A percentile compares a stretch with the other conserved stretches of the same genome.
phyloP scores from a whole-genome alignment of 257 asterid genomes.

The Fraxinus pennsylvanica region DNA sequence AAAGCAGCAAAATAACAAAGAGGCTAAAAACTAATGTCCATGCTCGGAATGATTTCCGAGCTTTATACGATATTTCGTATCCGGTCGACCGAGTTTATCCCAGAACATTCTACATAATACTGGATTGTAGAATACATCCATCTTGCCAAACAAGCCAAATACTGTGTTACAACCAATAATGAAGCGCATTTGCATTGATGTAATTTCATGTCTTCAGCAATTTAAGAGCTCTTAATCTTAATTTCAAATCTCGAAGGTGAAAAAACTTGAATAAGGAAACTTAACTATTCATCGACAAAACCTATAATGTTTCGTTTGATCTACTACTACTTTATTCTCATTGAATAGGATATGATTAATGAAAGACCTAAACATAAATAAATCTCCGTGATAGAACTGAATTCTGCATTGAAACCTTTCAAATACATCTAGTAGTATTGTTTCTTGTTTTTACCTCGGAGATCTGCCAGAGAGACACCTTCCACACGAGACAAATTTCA shows the following conservation, averaged over 20 bases:
- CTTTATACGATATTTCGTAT: not conserved
- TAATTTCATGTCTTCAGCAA: too few species aligned
- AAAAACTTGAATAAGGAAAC: not conserved
- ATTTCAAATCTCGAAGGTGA: too few species aligned
- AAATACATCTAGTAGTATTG: slow-evolving; percentile 16
- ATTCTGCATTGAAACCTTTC: slow-evolving; percentile 11
- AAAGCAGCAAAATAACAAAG: not conserved
- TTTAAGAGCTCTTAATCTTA: too few species aligned
- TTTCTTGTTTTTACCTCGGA: slow-evolving; percentile 44
- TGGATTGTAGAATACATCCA: not conserved
- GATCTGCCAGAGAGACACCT: slow-evolving; percentile 69
- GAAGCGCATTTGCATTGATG: not conserved
- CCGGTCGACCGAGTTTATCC: not conserved
- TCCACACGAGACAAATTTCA: slow-evolving; percentile 75
- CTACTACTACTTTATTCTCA: slow-evolving; percentile 44
- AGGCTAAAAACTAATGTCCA: not conserved
- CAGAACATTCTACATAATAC: not conserved
- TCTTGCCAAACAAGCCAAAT: not conserved
- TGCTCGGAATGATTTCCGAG: not conserved
- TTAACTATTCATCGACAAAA: slow-evolving; percentile 11
- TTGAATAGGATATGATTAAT: slow-evolving; percentile 32
- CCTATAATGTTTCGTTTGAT: slow-evolving; percentile 29
- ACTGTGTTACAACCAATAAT: not conserved
- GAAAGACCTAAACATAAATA: slow-evolving; percentile 36
- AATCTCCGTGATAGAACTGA: slow-evolving; percentile 18